These are phyloP conservation scores for Echium plantagineum DNA, from an alignment of 257 asterid species.

Conservation along the genomic window DNA sequence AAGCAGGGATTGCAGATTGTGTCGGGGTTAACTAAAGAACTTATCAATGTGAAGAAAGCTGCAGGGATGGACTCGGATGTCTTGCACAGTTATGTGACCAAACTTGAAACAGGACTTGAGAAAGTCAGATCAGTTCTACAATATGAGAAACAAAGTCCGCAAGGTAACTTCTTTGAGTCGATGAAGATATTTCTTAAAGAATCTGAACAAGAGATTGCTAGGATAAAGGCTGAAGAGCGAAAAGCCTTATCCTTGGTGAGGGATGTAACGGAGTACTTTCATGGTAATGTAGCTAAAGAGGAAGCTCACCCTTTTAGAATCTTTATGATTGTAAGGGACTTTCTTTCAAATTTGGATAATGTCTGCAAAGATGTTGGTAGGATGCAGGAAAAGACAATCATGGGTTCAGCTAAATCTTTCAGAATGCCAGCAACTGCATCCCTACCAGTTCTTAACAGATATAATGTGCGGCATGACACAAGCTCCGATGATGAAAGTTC, in stretches of 20 bases:
- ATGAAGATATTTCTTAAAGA: conserved; percentile 28
- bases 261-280: conserved; percentile 59
- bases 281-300: conserved; percentile 50
- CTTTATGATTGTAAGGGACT: conserved; percentile 46
- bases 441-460: conserved; percentile 48
- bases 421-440: conserved; percentile 13
- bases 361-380: conserved; percentile 46
- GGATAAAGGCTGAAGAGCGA: conserved; percentile 47
- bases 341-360: conserved; percentile 44
- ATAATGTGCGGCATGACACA: conserved; percentile 30
- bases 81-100: conserved; percentile 33
- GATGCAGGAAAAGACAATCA: conserved; percentile 16
- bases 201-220: conserved; percentile 32
- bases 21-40: conserved; percentile 38
- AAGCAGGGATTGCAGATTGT: conserved; percentile 55
- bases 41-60: conserved; percentile 44
- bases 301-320: conserved; percentile 44
- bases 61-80: conserved; percentile 44
- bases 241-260: conserved; percentile 36
- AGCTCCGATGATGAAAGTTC: conserved; percentile 41
- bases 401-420: conserved; percentile 14
- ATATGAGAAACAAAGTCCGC: conserved; percentile 5
- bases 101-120: conserved; percentile 28
- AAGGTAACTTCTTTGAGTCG: conserved; percentile 21
- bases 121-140: conserved; percentile 18